Conservation (phyloP, 768 basidiomycete species). For the Lactifluus hygrophoroides region DNA sequence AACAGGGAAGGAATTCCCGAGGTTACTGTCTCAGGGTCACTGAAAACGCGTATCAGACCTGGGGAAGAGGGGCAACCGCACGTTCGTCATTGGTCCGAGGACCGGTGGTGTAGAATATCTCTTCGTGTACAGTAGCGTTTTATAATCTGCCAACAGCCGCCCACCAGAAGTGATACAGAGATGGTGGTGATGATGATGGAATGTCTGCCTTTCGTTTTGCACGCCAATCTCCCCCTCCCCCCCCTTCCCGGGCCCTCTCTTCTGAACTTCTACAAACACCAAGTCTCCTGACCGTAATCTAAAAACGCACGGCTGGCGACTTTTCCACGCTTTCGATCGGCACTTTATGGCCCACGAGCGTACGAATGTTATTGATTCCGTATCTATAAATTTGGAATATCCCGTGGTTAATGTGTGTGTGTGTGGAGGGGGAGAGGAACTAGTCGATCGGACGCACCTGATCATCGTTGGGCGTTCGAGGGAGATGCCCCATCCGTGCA, state of each 20-base stretch:
- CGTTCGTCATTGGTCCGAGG: too few relatives aligned
- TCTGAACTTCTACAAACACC: too few relatives aligned
- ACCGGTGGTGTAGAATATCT: too few relatives aligned
- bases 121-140: too few relatives aligned
- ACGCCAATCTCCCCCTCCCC: not conserved
- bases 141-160: too few relatives aligned
- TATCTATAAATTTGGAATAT: constrained; percentile 45
- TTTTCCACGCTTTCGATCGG: constrained; percentile 83
- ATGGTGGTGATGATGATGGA: too few relatives aligned
- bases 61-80: too few relatives aligned
- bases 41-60: too few relatives aligned
- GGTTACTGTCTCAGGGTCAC: too few relatives aligned
- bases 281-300: not conserved
- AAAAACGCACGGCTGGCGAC: constrained; percentile 87
- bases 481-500: constrained; percentile 93
- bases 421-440: not conserved
- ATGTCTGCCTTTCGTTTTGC: too few relatives aligned
- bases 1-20: too few relatives aligned
- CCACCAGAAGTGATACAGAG: not conserved
- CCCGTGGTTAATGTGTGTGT: not conserved
- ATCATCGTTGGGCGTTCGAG: constrained; percentile 99
- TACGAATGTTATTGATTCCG: constrained; percentile 94
- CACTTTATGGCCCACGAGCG: constrained; percentile 95
- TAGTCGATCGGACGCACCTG: constrained; percentile 43
- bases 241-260: too few relatives aligned